phyloP scores from a whole-genome alignment of 805 yeast species.

The Torulaspora maleeae region DNA sequence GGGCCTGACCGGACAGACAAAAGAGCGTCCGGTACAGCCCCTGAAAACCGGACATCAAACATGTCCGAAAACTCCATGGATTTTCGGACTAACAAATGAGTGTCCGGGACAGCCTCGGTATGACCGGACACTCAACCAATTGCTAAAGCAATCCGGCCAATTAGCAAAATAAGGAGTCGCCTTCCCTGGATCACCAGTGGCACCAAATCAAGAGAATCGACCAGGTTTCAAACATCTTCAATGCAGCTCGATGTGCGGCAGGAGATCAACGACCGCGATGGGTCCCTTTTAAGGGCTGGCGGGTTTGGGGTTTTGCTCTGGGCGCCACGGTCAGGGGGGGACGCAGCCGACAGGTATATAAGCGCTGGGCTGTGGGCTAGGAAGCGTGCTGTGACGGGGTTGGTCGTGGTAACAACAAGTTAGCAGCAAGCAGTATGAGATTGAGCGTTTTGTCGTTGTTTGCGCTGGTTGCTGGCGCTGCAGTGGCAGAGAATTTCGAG shows the following conservation, averaged over 20 bases:
- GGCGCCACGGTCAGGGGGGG: neutral
- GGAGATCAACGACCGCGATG: neutral
- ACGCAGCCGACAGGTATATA: constrained; percentile 1
- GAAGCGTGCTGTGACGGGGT: too few relatives aligned
- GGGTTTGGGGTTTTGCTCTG: constrained; percentile 2
- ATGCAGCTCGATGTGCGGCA: too few relatives aligned
- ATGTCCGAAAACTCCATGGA: neutral
- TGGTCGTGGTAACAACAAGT: neutral
- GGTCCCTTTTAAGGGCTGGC: constrained; percentile 1
- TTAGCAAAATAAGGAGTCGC: too few relatives aligned
- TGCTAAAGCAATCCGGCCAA: neutral
- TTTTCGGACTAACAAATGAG: too few relatives aligned
- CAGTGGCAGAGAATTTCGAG: constrained; percentile 7
- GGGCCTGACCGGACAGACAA: neutral
- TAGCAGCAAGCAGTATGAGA: neutral
- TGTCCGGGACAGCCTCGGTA: too few relatives aligned
- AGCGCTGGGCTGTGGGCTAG: neutral
- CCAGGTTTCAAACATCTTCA: too few relatives aligned
- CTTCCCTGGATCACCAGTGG: neutral
- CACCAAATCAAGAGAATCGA: neutral
- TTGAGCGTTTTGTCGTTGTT: neutral
- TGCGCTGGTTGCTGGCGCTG: constrained; percentile 8
- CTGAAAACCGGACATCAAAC: neutral
- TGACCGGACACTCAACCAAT: too few relatives aligned
- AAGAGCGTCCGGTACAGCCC: neutral